Evolutionary conservation across 75 land plant genomes (phyloP).

Genomic region (Larix kaempferi): DNA sequence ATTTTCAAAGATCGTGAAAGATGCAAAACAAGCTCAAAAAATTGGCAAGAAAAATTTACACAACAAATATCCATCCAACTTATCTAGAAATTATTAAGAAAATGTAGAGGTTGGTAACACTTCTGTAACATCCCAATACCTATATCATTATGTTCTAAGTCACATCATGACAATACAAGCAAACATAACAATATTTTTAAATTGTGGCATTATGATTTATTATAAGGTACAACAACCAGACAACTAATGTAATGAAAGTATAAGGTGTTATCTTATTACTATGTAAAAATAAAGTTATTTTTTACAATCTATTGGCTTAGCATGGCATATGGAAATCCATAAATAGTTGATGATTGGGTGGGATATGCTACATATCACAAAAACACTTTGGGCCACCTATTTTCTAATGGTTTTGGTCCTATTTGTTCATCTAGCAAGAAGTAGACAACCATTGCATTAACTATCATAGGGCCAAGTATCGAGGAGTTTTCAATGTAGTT

Average conservation of each 20-base stretch:
- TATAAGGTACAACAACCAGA: background rate
- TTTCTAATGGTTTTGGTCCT: no score
- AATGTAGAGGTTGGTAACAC: background rate
- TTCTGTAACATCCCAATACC: background rate
- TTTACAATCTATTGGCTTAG: background rate
- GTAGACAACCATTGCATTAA: no score
- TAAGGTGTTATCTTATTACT: background rate
- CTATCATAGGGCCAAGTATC: no score
- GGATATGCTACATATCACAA: no score
- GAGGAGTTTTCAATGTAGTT: no score
- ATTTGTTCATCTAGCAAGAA: no score
- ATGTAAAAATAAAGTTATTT: background rate
- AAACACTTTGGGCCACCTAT: no score
- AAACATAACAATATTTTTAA: background rate
- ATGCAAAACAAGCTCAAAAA: no score
- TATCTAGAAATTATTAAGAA: background rate
- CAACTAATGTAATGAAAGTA: background rate
- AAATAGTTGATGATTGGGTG: background rate
- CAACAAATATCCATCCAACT: background rate
- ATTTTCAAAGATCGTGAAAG: background rate
- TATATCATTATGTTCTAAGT: background rate
- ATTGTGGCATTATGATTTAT: background rate
- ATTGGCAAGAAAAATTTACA: background rate
- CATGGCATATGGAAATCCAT: constrained; percentile 1
- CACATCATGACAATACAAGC: background rate